Evolutionary conservation across 148 eudicot genomes (phyloP), one percentile per base, ranked within the genome.

Genomic region (Persicaria tinctoria): DNA sequence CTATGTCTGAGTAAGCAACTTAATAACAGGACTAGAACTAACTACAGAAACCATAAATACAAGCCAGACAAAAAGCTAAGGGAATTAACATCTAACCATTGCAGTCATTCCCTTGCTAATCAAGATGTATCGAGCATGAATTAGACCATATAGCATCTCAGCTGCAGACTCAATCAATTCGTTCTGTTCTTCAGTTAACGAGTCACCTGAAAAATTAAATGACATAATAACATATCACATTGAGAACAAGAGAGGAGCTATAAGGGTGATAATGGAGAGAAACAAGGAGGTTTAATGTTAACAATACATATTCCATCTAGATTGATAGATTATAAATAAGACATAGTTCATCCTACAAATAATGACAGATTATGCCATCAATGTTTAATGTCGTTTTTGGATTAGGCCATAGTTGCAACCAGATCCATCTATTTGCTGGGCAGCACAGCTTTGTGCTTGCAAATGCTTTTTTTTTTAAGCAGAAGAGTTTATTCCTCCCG

Each of bases 251-350:
- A 60, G 9, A 60, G 41, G 41, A 17, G 68, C n/a, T 62, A 27
- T 62, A 62, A 62, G 12, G n/a, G 20, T 57, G 63, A 57, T 57
- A 12, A 20, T 57, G 18, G 20, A 57, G 2, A 5, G 16, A 57
- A 14, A 5, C 20, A 20, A 12, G 12, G 18, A 1, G 18, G 18
- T 23, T 16, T 14, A 5, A 57, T 5, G 18, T 14, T 9, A 57
- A 57, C 41, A 32, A 32, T 2, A 32, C 41, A 32, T 2, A 32
- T 32, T 32, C 41, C 41, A 32, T 32, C 41, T 32, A 32, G 41
- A 32, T 16, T 9, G 57, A 53, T 9, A 16, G 5, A 4, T 79
- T 91, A 94, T 90, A 80, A n/a, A 68, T 60, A 70, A 71, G n/a
- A 16, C 57, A 53, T 16, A 53, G n/a, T 16, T 9, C 13, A 53